Evolutionary conservation across 2,329 filamentous ascomycete species (phyloP).

Genomic region (Fusarium denticulatum): DNA sequence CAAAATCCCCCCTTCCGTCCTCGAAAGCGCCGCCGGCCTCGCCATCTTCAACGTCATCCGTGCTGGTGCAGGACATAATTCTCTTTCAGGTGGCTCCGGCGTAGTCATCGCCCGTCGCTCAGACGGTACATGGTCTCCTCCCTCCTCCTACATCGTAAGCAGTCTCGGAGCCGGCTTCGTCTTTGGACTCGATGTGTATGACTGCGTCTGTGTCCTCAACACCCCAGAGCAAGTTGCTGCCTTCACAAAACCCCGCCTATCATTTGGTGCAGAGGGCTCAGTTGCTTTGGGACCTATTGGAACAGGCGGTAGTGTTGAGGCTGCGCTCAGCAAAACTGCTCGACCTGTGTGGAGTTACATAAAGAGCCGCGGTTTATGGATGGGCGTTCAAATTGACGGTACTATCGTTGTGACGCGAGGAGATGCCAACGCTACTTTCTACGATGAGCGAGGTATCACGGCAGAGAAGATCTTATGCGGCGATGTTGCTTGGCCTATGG

Average conservation of each 20-base stretch:
- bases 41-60: slow-evolving; percentile 73
- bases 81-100: slow-evolving; percentile 68
- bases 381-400: slow-evolving; percentile 82
- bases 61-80: slow-evolving; percentile 64
- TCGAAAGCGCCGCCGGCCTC: slow-evolving; percentile 65
- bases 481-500: slow-evolving; percentile 54
- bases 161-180: slow-evolving; percentile 77
- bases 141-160: slow-evolving; percentile 76
- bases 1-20: slow-evolving; percentile 56
- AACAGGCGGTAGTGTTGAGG: slow-evolving; percentile 67
- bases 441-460: slow-evolving; percentile 64
- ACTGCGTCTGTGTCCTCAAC: slow-evolving; percentile 81
- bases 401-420: slow-evolving; percentile 79
- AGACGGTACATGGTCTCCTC: slow-evolving; percentile 75
- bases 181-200: slow-evolving; percentile 79
- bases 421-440: slow-evolving; percentile 83
- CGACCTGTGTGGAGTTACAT: slow-evolving; percentile 83
- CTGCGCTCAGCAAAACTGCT: slow-evolving; percentile 45
- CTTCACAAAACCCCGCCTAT: slow-evolving; percentile 73
- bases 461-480: slow-evolving; percentile 50
- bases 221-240: slow-evolving; percentile 72
- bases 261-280: slow-evolving; percentile 75
- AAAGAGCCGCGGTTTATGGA: slow-evolving; percentile 83
- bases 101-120: slow-evolving; percentile 65
- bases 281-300: slow-evolving; percentile 69